A percentile compares a stretch with the other conserved stretches of the same genome.
These are phyloP conservation scores for Diaporthe aspalathi DNA, from an alignment of 2,329 filamentous ascomycete genomes.

Conservation along the genomic window DNA sequence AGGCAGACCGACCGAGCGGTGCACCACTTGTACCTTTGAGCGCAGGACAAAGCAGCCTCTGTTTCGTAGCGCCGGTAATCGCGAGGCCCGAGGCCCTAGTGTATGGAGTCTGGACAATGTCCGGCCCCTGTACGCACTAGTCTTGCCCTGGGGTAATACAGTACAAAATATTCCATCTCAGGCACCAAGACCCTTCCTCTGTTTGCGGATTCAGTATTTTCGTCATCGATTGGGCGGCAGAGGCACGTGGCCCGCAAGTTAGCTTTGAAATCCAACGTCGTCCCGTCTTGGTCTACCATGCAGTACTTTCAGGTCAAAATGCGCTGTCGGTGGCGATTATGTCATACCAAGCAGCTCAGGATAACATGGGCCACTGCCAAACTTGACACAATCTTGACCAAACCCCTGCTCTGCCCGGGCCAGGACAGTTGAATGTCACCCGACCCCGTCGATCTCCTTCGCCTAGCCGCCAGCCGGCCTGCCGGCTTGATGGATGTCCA, in stretches of 20 bases:
- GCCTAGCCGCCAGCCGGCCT: constrained; percentile 27
- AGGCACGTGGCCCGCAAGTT: background rate
- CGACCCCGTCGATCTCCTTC: constrained; percentile 28
- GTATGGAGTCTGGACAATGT: constrained; percentile 12
- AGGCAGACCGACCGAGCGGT: background rate
- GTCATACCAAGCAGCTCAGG: constrained; percentile 8
- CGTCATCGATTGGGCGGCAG: background rate
- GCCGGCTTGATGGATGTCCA: constrained; percentile 9
- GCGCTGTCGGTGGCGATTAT: constrained; percentile 11
- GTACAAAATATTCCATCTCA: background rate
- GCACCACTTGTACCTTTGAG: background rate
- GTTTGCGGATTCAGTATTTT: background rate
- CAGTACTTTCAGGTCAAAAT: background rate
- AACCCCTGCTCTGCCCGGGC: constrained; percentile 9
- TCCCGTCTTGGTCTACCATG: background rate
- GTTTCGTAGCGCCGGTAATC: constrained; percentile 1
- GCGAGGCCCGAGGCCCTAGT: constrained; percentile 23
- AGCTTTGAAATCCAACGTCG: background rate
- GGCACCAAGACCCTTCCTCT: background rate
- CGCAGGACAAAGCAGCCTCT: background rate
- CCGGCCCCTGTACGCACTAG: constrained; percentile 1
- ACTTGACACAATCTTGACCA: background rate
- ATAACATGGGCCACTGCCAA: background rate
- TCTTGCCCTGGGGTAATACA: background rate
- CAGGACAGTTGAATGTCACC: constrained; percentile 16